Percentiles rank a stretch among this genome's conserved stretches.
Evolutionary conservation across 371 early-diverging fungal genomes (phyloP).

Genomic region (Mortierella sp.): DNA sequence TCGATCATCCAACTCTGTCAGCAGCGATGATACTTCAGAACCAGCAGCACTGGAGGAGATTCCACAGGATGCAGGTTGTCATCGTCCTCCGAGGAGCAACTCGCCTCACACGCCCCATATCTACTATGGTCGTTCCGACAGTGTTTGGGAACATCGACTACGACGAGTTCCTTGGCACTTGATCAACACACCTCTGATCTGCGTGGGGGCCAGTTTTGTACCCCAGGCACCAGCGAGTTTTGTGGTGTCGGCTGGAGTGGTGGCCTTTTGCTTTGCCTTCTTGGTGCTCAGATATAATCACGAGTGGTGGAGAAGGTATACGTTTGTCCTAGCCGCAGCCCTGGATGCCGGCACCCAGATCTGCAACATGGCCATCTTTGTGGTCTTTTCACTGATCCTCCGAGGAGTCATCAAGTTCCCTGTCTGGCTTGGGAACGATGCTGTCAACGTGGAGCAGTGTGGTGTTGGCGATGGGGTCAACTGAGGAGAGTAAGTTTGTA

Average conservation of each 20-base stretch:
- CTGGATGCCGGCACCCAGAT: slow-evolving; percentile 71
- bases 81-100: no score
- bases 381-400: slow-evolving; percentile 42
- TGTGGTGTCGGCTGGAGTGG: no score
- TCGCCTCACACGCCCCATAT: no score
- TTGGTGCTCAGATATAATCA: slow-evolving; percentile 65
- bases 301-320: slow-evolving; percentile 78
- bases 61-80: no score
- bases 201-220: slow-evolving; percentile 27
- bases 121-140: no score
- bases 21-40: no score
- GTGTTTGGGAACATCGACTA: no score
- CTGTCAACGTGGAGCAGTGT: slow-evolving; percentile 30
- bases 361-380: slow-evolving; percentile 53
- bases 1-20: no score
- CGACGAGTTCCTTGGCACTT: no score
- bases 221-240: slow-evolving; percentile 20
- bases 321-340: slow-evolving; percentile 78
- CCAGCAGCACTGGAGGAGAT: no score
- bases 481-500: slow-evolving; percentile 1
- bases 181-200: slow-evolving; percentile 13
- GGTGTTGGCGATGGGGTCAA: slow-evolving; percentile 47
- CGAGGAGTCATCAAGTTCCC: slow-evolving; percentile 32
- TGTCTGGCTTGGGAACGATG: slow-evolving; percentile 36
- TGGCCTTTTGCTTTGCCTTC: slow-evolving; percentile 53